Percentiles rank a stretch among this genome's conserved stretches.
phyloP scores from a whole-genome alignment of 352 stramenopile genomes.

The Phytophthora ohioensis region DNA sequence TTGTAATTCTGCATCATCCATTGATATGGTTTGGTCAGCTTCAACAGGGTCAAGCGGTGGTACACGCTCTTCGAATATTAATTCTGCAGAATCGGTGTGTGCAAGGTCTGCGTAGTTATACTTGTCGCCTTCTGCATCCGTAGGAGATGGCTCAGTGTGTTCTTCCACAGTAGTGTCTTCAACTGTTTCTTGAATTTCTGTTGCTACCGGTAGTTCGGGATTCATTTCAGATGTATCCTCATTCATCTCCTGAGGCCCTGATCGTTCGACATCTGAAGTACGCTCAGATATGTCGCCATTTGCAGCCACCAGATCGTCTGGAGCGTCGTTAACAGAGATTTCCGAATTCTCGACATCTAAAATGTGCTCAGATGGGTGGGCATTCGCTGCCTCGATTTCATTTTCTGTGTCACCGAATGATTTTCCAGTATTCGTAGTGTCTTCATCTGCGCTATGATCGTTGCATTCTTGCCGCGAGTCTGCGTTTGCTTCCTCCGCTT shows the following conservation, averaged over 20 bases:
- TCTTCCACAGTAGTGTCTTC: background rate
- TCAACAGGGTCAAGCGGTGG: background rate
- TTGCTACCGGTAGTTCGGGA: background rate
- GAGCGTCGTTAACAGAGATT: background rate
- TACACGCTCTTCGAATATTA: background rate
- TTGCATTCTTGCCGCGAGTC: background rate
- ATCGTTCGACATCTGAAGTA: background rate
- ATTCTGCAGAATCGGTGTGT: too few relatives aligned
- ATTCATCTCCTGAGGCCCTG: background rate
- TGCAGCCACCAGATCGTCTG: background rate
- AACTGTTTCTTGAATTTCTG: background rate
- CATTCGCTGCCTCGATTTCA: background rate
- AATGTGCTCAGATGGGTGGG: background rate
- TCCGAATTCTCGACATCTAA: constrained; percentile 3
- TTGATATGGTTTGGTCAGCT: background rate
- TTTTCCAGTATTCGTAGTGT: background rate
- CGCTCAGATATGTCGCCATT: background rate
- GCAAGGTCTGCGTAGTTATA: background rate
- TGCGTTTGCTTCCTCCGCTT: background rate
- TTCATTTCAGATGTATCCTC: constrained; percentile 1
- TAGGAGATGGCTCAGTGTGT: background rate
- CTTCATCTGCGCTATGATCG: background rate
- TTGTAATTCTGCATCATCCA: background rate
- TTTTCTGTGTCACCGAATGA: background rate
- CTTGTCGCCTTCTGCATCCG: background rate